These are phyloP conservation scores for Claviceps sp. DNA, from an alignment of 2,329 filamentous ascomycete species.

Conservation along the genomic window DNA sequence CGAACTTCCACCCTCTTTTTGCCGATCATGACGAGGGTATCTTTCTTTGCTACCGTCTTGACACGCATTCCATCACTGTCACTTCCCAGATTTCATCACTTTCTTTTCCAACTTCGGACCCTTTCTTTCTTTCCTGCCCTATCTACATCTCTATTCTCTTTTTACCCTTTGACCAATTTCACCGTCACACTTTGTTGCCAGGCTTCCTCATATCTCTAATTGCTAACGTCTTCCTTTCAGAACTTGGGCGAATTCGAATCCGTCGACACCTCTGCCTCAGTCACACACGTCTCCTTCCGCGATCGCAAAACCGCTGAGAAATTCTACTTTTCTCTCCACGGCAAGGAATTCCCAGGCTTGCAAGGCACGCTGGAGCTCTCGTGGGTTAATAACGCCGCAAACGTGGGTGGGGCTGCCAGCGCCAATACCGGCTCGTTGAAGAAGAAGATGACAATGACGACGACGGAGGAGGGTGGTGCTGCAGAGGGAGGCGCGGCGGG, in stretches of 20 bases:
- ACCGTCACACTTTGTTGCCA: too few species aligned
- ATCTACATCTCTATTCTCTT: too few species aligned
- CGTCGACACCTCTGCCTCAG: slow-evolving; percentile 33
- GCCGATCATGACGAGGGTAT: too few species aligned
- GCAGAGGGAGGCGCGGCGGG: background rate
- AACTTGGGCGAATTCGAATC: slow-evolving; percentile 49
- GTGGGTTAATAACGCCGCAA: slow-evolving; percentile 37
- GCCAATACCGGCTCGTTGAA: slow-evolving; percentile 2
- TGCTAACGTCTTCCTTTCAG: slow-evolving; percentile 20
- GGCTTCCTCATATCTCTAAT: too few species aligned
- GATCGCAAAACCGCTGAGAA: slow-evolving; percentile 60
- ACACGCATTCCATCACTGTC: too few species aligned
- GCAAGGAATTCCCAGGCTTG: slow-evolving; percentile 46
- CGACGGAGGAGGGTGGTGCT: background rate
- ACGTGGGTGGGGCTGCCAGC: slow-evolving; percentile 8
- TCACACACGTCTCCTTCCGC: slow-evolving; percentile 48
- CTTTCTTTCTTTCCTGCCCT: background rate
- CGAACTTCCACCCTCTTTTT: too few species aligned
- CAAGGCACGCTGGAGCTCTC: slow-evolving; percentile 48
- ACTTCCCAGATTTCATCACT: too few species aligned
- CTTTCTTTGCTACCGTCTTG: too few species aligned
- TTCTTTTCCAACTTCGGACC: too few species aligned
- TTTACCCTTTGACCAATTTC: too few species aligned
- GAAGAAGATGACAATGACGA: background rate
- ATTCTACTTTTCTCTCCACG: slow-evolving; percentile 46